Percentiles rank a stretch among this genome's conserved stretches.
Conservation (phyloP, 192 early-diverging fungal genomes). For the Chytriomyces hyalinus region DNA sequence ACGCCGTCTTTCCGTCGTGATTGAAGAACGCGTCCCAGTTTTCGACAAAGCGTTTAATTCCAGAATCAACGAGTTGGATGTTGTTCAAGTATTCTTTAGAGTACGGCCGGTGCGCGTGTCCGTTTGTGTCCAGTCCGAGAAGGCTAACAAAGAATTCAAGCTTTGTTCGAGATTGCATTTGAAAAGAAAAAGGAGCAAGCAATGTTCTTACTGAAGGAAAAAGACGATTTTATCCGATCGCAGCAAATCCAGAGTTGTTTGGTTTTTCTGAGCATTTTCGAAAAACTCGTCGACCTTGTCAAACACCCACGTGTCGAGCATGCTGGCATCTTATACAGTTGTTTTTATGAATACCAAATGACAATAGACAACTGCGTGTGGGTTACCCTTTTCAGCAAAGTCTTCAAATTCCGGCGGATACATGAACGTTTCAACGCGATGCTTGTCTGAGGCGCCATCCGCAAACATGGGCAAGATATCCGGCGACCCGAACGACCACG, state of each 20-base stretch:
- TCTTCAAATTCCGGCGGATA: slow-evolving; percentile 87
- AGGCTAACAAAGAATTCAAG: slow-evolving; percentile 45
- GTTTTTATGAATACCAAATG: slow-evolving; percentile 27
- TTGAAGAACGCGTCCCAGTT: slow-evolving; percentile 78
- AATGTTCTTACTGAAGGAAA: slow-evolving; percentile 73
- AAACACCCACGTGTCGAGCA: slow-evolving; percentile 92
- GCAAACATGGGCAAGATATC: slow-evolving; percentile 98
- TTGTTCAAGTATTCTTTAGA: slow-evolving; percentile 88
- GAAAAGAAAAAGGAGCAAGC: not conserved
- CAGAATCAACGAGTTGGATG: slow-evolving; percentile 80
- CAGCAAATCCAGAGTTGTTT: slow-evolving; percentile 60
- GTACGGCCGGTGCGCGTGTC: slow-evolving; percentile 83
- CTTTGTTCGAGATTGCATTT: not conserved
- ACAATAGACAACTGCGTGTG: slow-evolving; percentile 11
- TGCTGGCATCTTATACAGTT: slow-evolving; percentile 69
- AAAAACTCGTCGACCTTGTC: slow-evolving; percentile 79
- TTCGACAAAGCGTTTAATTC: slow-evolving; percentile 71
- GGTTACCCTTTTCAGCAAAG: slow-evolving; percentile 62
- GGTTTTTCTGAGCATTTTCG: slow-evolving; percentile 48
- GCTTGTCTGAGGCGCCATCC: slow-evolving; percentile 81
- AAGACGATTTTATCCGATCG: slow-evolving; percentile 81
- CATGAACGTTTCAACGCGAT: slow-evolving; percentile 87
- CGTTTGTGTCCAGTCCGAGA: slow-evolving; percentile 95
- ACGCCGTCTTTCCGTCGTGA: slow-evolving; percentile 82
- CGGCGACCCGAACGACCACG: slow-evolving; percentile 97